These are phyloP conservation scores for Rhodamnia argentea DNA, from an alignment of 345 rosid genomes.

Conservation along the genomic window DNA sequence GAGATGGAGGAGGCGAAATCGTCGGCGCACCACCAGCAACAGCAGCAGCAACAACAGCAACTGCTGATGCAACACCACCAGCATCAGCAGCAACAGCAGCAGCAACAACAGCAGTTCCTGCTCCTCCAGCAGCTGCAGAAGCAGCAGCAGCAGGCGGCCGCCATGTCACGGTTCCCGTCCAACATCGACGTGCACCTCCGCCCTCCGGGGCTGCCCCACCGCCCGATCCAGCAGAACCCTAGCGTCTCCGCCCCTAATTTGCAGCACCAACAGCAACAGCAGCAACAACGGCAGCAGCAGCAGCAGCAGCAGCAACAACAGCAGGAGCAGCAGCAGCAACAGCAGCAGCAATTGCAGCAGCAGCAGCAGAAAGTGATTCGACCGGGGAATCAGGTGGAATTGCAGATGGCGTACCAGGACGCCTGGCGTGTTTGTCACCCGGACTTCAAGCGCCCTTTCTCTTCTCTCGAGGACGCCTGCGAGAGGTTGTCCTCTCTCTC, in stretches of 20 bases:
- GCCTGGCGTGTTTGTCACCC: conserved; percentile 95
- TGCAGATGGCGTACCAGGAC: conserved; percentile 89
- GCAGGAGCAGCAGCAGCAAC: conserved; percentile 6
- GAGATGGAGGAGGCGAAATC: conserved; percentile 57
- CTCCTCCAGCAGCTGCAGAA: conserved; percentile 53
- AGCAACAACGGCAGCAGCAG: background rate
- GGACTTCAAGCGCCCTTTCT: conserved; percentile 73
- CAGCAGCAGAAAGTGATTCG: conserved; percentile 57
- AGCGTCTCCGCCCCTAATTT: background rate
- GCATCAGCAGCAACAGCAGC: background rate
- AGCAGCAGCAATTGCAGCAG: conserved; percentile 8
- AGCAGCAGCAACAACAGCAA: conserved; percentile 30
- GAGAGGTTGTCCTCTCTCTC: conserved; percentile 46
- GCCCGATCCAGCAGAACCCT: conserved; percentile 36
- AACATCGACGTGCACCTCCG: conserved; percentile 83
- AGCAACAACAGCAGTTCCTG: conserved; percentile 18
- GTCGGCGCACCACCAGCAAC: conserved; percentile 12
- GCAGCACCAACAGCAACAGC: background rate
- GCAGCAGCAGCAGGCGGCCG: conserved; percentile 68
- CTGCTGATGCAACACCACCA: conserved; percentile 37
- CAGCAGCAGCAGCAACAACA: conserved; percentile 4
- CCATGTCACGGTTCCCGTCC: conserved; percentile 90
- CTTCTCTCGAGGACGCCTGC: conserved; percentile 87
- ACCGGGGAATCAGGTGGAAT: conserved; percentile 66
- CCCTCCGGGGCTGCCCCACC: conserved; percentile 35